These are phyloP conservation scores for Dactylonectria estremocensis DNA, from an alignment of 2,329 filamentous ascomycete species.

Conservation along the genomic window DNA sequence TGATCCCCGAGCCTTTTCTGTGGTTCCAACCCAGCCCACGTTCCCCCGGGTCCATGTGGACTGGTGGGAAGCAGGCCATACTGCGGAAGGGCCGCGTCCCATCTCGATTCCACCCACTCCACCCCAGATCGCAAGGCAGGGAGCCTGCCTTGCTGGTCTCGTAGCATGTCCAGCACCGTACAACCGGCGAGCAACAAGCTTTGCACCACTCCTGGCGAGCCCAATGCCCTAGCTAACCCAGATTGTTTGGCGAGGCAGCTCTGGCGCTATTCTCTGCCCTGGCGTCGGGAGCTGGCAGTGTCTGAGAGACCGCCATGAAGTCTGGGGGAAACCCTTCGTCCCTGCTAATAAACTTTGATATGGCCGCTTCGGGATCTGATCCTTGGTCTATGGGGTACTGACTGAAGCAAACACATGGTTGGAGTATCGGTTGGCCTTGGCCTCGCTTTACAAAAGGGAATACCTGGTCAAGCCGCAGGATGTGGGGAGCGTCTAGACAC, in stretches of 20 bases:
- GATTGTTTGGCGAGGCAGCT: conserved; percentile 15
- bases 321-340: conserved; percentile 2
- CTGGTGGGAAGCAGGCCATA: not conserved
- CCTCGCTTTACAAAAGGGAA: conserved; percentile 4
- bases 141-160: conserved; percentile 11
- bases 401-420: not conserved
- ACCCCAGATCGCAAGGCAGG: conserved; percentile 1
- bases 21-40: not conserved
- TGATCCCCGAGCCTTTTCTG: not conserved
- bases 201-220: conserved; percentile 14
- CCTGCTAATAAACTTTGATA: conserved; percentile 14
- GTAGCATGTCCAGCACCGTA: not conserved
- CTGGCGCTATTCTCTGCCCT: conserved; percentile 9
- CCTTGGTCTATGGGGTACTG: not conserved
- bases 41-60: conserved; percentile 5
- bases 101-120: conserved; percentile 19
- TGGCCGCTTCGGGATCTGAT: not conserved
- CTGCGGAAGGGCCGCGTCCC: not conserved
- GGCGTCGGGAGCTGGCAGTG: not conserved
- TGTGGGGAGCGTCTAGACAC: not conserved
- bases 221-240: conserved; percentile 8
- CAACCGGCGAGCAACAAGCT: conserved; percentile 24
- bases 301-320: not conserved
- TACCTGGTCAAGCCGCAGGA: not conserved
- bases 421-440: not conserved